These are phyloP conservation scores for Blastobotrys arbuscula DNA, from an alignment of 1,139 yeast species.

Conservation along the genomic window DNA sequence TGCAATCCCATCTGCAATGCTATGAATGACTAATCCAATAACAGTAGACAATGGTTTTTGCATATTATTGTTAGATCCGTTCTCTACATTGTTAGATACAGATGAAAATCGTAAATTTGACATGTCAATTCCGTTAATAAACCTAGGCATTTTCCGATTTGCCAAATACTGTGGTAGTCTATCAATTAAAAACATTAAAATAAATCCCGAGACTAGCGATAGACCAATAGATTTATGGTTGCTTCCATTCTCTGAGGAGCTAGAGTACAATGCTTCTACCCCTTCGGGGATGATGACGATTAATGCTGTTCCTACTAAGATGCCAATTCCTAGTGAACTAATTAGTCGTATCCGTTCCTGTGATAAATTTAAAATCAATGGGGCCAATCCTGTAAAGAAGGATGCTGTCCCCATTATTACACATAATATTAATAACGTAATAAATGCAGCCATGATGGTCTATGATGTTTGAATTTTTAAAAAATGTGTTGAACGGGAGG, in stretches of 20 bases:
- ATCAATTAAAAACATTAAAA: slow-evolving; percentile 48
- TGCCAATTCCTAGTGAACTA: slow-evolving; percentile 55
- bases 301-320: slow-evolving; percentile 58
- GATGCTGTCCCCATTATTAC: slow-evolving; percentile 31
- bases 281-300: slow-evolving; percentile 72
- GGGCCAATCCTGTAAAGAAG: slow-evolving; percentile 36
- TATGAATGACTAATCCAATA: slow-evolving; percentile 60
- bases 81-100: neutral
- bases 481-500: neutral
- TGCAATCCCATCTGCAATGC: slow-evolving; percentile 70
- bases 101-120: slow-evolving; percentile 16
- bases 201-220: slow-evolving; percentile 45
- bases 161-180: slow-evolving; percentile 27
- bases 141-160: slow-evolving; percentile 9
- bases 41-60: slow-evolving; percentile 35
- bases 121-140: slow-evolving; percentile 15
- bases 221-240: slow-evolving; percentile 30
- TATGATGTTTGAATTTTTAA: neutral
- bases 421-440: slow-evolving; percentile 26
- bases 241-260: slow-evolving; percentile 6
- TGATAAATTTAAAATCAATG: slow-evolving; percentile 35
- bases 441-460: slow-evolving; percentile 21
- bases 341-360: slow-evolving; percentile 30
- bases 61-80: neutral
- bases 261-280: slow-evolving; percentile 42